These are phyloP conservation scores for Bruguiera gymnorhiza DNA, from an alignment of 345 rosid species.

Conservation along the genomic window DNA sequence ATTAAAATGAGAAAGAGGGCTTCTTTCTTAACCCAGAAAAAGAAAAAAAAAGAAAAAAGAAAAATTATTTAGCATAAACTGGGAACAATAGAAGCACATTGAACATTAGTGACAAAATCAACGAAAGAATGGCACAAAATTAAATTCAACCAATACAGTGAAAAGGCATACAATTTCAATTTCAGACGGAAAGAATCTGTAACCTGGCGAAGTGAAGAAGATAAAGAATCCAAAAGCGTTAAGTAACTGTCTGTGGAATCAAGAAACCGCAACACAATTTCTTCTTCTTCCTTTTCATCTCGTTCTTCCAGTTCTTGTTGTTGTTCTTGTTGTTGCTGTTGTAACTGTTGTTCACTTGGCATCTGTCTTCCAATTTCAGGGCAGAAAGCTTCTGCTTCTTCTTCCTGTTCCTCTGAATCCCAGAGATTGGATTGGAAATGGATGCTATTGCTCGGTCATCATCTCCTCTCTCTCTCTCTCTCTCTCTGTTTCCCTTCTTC, in stretches of 20 bases:
- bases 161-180: neutral
- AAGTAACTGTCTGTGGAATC: conserved; percentile 77
- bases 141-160: too few relatives aligned
- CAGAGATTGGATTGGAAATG: too few relatives aligned
- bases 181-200: neutral
- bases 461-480: too few relatives aligned
- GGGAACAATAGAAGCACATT: neutral
- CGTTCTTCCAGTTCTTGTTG: neutral
- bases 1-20: too few relatives aligned
- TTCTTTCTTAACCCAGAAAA: neutral
- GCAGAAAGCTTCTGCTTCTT: neutral
- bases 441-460: too few relatives aligned
- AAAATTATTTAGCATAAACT: neutral
- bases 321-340: neutral
- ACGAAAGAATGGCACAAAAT: too few relatives aligned
- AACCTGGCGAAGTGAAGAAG: conserved; percentile 78
- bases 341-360: neutral
- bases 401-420: too few relatives aligned
- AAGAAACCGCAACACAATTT: conserved; percentile 49
- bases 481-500: too few relatives aligned
- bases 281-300: conserved; percentile 21
- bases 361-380: neutral
- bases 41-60: neutral
- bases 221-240: conserved; percentile 53
- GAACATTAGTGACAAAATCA: too few relatives aligned